Evolutionary conservation across 148 eudicot species (phyloP).

Genomic region (Rhododendron ferrugineum): DNA sequence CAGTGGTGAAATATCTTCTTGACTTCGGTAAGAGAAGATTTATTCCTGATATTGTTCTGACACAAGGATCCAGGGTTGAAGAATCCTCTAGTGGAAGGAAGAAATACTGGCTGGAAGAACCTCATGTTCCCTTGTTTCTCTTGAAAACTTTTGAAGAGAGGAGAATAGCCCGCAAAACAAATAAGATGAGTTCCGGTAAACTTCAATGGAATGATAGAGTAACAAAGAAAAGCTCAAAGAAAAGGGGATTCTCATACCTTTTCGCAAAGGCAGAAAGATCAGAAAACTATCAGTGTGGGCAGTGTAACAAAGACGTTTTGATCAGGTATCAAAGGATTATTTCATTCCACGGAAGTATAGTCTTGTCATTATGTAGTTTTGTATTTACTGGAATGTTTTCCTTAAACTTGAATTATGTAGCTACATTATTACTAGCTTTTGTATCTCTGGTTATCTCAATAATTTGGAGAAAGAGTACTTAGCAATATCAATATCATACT

Average conservation of each 20-base stretch:
- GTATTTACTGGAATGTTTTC: neutral
- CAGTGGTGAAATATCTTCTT: conserved; percentile 66
- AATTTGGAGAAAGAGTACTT: neutral
- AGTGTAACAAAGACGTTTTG: conserved; percentile 73
- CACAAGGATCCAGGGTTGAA: conserved; percentile 61
- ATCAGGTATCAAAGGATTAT: conserved; percentile 49
- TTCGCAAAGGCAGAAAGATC: conserved; percentile 59
- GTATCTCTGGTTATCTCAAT: neutral
- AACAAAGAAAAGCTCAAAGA: conserved; percentile 31
- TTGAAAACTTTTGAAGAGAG: conserved; percentile 80
- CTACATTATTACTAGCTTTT: neutral
- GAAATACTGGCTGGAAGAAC: conserved; percentile 87
- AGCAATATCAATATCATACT: neutral
- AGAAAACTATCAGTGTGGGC: conserved; percentile 70
- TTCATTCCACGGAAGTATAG: neutral
- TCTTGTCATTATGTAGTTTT: neutral
- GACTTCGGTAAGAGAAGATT: conserved; percentile 95
- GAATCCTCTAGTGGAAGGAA: conserved; percentile 69
- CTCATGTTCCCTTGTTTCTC: conserved; percentile 80
- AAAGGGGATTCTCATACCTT: conserved; percentile 72
- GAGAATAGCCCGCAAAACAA: conserved; percentile 68
- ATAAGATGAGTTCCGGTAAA: conserved; percentile 34
- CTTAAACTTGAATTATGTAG: neutral
- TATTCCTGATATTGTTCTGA: conserved; percentile 76
- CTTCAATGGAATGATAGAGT: conserved; percentile 28